phyloP scores from a whole-genome alignment of 768 basidiomycete species.

The Auricularia heimuer region DNA sequence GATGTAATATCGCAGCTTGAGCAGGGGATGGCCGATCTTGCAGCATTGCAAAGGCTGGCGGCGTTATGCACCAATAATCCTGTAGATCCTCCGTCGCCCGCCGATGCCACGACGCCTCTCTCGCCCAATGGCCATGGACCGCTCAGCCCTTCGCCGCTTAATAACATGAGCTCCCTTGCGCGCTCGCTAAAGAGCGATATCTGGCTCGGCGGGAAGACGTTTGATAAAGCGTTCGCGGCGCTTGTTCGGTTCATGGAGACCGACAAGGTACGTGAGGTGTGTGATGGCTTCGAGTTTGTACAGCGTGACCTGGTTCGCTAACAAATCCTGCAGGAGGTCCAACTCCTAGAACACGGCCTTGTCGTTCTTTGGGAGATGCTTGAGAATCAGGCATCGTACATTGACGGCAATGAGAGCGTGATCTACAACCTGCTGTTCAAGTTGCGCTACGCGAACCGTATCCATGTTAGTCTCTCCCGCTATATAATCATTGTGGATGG shows the following conservation, averaged over 20 bases:
- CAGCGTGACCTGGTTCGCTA: background rate
- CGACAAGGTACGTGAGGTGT: slow-evolving; percentile 39
- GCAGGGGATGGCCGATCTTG: slow-evolving; percentile 39
- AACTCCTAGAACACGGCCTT: slow-evolving; percentile 66
- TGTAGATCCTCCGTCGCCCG: background rate
- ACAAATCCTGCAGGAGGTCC: slow-evolving; percentile 38
- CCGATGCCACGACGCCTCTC: background rate
- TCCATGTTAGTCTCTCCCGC: slow-evolving; percentile 41
- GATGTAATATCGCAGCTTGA: slow-evolving; percentile 45
- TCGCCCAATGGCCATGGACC: background rate
- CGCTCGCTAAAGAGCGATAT: slow-evolving; percentile 29
- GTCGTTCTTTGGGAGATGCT: slow-evolving; percentile 79
- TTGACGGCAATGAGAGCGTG: slow-evolving; percentile 75
- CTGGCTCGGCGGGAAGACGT: slow-evolving; percentile 65
- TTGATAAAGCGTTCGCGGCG: slow-evolving; percentile 59
- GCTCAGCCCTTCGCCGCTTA: slow-evolving; percentile 23
- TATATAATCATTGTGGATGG: background rate
- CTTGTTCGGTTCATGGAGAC: slow-evolving; percentile 56
- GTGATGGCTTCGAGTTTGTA: slow-evolving; percentile 8
- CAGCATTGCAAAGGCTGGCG: slow-evolving; percentile 47
- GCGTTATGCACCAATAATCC: slow-evolving; percentile 51
- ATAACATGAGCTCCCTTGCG: background rate
- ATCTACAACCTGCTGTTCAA: slow-evolving; percentile 61
- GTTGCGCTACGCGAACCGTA: slow-evolving; percentile 62
- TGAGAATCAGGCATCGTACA: slow-evolving; percentile 56